A percentile compares a stretch with the other conserved stretches of the same genome.
These are phyloP conservation scores for Trichophyton schoenleinii DNA, from an alignment of 2,329 filamentous ascomycete species.

Conservation along the genomic window DNA sequence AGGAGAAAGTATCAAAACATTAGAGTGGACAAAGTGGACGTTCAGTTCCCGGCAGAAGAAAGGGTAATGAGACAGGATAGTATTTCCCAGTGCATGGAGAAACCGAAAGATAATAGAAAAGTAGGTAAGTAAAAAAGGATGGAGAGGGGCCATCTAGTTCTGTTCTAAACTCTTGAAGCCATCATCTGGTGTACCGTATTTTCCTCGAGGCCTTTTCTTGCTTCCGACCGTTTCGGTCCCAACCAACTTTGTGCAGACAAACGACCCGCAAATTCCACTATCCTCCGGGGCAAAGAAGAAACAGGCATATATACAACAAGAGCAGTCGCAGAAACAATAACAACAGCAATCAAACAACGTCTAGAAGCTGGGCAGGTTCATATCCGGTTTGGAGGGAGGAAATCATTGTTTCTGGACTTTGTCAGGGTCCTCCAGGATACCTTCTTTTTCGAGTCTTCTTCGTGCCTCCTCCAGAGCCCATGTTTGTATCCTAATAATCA, in stretches of 20 bases:
- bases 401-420: conserved; percentile 42
- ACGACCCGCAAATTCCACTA: neutral
- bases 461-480: conserved; percentile 97
- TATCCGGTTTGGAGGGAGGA: neutral
- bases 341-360: conserved; percentile 2
- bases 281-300: conserved; percentile 13
- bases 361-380: conserved; percentile 3
- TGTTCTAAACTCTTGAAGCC: conserved; percentile 4
- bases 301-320: conserved; percentile 29
- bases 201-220: neutral
- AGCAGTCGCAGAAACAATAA: conserved; percentile 8
- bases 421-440: conserved; percentile 71
- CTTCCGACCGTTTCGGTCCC: neutral
- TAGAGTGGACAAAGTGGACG: neutral
- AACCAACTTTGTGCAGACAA: neutral
- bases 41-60: neutral
- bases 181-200: neutral
- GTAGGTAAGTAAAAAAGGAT: neutral
- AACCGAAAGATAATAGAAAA: neutral
- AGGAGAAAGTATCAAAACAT: neutral
- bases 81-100: neutral
- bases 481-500: conserved; percentile 73
- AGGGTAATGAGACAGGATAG: neutral
- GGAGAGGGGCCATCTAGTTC: neutral
- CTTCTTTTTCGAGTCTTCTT: conserved; percentile 88